Evolutionary conservation across 1,284 basidiomycete genomes (phyloP), one percentile per base, ranked within the genome.

Genomic region (Mycocalia duriaeana): DNA sequence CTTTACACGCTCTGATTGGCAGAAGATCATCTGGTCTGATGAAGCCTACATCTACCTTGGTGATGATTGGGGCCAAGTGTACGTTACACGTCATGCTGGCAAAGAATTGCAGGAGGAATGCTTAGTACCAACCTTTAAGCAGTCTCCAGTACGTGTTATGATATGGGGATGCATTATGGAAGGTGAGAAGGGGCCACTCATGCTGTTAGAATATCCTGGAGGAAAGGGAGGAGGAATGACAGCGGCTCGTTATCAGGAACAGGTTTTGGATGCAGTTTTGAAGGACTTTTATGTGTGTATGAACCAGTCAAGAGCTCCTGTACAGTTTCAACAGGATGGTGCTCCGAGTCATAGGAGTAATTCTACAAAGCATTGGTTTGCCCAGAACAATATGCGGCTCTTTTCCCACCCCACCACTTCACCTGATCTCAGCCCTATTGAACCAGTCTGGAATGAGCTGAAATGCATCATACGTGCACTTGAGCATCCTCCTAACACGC

Each of bases 1-100:
- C 14, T 38, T 20, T 40, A 47, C 3, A 25, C 24, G 22, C 5
- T 6, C 31, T 22, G 38, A 52, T 6, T 52, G 46, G 53, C 3
- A 5, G 14, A 42, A 46, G 14, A 37, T 50, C 22, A 51, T 51
- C n/a, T 53, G 48, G 43, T 52, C 48, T 8, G 53, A 54, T 47
- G 53, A 54, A 34, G 40, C 38, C 34, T 54, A 52, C 46, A 44
- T 54, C 23, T 49, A 49, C 39, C 45, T 54, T 18, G 48, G 40
- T 25, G 49, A 53, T 37, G 25, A 26, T 9, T 19, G 26, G 34
- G 52, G 53, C 40, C 44, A 42, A 4, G 34, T 53, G 16, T 51
- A 42, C 7, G 14, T 39, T 39, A 39, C 37, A 39, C 37, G 11
- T 11, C 14, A 20, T 18, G 37, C 37, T 16, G 37, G 20, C 20